Conservation (phyloP, 2,329 filamentous ascomycete genomes). For the Aspergillus fumigatiaffinis region DNA sequence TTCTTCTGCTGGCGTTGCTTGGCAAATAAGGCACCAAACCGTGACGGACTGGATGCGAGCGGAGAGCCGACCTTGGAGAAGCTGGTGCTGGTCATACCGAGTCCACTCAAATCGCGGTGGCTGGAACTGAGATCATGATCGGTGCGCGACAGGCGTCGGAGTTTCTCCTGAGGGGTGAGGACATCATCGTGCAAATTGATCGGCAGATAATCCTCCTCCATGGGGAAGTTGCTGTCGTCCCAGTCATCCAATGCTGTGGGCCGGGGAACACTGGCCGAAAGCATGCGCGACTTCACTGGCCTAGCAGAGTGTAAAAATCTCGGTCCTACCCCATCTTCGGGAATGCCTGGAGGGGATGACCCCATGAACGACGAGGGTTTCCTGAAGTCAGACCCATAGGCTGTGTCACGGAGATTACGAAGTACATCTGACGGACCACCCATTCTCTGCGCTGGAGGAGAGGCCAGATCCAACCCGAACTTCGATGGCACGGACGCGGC, state of each 20-base stretch:
- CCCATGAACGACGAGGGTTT: constrained; percentile 50
- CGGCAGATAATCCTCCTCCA: constrained; percentile 87
- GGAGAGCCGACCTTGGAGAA: constrained; percentile 53
- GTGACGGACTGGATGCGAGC: constrained; percentile 57
- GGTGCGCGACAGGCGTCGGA: constrained; percentile 56
- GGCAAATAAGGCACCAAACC: constrained; percentile 59
- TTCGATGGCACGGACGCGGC: constrained; percentile 89
- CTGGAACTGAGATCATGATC: constrained; percentile 49
- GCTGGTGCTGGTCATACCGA: constrained; percentile 48
- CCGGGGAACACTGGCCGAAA: constrained; percentile 59
- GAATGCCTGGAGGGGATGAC: constrained; percentile 58
- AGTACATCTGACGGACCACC: constrained; percentile 62
- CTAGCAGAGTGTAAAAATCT: constrained; percentile 63
- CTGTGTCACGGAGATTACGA: constrained; percentile 61
- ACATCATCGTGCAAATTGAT: constrained; percentile 62
- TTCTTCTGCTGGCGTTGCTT: constrained; percentile 51
- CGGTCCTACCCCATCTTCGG: constrained; percentile 64
- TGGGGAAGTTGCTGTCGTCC: constrained; percentile 64
- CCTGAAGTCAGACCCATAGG: constrained; percentile 67
- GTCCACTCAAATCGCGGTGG: constrained; percentile 47
- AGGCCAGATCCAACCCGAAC: constrained; percentile 71
- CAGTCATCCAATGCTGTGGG: constrained; percentile 53
- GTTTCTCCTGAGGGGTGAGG: constrained; percentile 58
- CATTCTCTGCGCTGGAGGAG: constrained; percentile 68
- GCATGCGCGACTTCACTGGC: constrained; percentile 54